Conservation (phyloP, 441 rosid genomes). For the Sinapis alba region DNA sequence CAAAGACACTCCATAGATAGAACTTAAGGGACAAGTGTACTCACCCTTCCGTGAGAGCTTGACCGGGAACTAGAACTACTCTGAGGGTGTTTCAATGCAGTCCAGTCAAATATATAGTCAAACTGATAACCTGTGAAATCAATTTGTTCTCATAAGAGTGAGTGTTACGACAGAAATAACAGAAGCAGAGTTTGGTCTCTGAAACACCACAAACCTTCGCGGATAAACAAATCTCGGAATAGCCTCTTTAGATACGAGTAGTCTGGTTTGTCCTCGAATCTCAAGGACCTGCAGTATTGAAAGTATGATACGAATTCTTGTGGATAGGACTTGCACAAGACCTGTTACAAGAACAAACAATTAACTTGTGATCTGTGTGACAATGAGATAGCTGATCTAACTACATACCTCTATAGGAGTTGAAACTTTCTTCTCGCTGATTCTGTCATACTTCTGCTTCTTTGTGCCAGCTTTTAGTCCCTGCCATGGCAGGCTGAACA, state of each 20-base stretch:
- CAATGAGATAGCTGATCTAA: constrained; percentile 4
- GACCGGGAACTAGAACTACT: constrained; percentile 48
- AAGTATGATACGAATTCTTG: constrained; percentile 91
- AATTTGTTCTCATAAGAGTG: not conserved
- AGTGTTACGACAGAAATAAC: too few species aligned
- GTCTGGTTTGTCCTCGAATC: constrained; percentile 97
- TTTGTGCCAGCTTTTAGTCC: constrained; percentile 70
- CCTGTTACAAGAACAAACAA: constrained; percentile 49
- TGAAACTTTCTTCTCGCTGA: constrained; percentile 69
- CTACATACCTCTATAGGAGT: constrained; percentile 68
- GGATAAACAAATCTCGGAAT: constrained; percentile 93
- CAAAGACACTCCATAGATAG: not conserved
- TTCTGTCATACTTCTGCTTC: constrained; percentile 72
- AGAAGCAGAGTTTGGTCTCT: not conserved
- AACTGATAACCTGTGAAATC: constrained; percentile 78
- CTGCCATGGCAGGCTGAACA: constrained; percentile 72
- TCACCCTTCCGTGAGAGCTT: constrained; percentile 80
- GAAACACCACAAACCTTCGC: constrained; percentile 64
- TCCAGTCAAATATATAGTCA: constrained; percentile 97
- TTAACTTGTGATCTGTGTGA: constrained; percentile 12
- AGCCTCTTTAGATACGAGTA: constrained; percentile 95
- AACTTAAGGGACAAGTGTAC: constrained; percentile 33
- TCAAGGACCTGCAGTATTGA: constrained; percentile 89
- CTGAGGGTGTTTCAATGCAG: constrained; percentile 92
- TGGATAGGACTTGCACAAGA: constrained; percentile 86